Percentiles rank a stretch among this genome's conserved stretches.
Evolutionary conservation across 805 yeast species (phyloP).

Genomic region (Suhomyces faveliae): DNA sequence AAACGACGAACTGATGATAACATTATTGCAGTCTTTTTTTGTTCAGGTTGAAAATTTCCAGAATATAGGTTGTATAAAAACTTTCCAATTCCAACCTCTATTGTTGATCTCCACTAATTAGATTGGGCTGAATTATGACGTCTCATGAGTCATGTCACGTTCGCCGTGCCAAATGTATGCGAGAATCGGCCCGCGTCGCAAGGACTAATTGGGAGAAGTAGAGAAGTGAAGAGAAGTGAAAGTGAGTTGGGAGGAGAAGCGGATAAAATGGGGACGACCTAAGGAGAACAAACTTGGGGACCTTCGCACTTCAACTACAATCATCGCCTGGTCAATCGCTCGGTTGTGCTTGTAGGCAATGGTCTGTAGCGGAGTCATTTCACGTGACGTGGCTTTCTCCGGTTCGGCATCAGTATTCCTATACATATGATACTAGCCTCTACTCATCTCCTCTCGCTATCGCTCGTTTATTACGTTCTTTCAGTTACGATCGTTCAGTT

Average conservation of each 20-base stretch:
- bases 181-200: not conserved
- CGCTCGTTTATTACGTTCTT: too few relatives aligned
- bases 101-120: slow-evolving; percentile 1
- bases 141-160: slow-evolving; percentile 10
- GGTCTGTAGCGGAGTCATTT: not conserved
- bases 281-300: too few relatives aligned
- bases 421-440: too few relatives aligned
- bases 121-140: slow-evolving; percentile 1
- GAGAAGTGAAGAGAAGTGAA: too few relatives aligned
- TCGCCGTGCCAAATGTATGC: slow-evolving; percentile 1
- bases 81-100: not conserved
- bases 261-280: too few relatives aligned
- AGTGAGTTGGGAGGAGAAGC: too few relatives aligned
- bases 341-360: not conserved
- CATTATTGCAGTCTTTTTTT: slow-evolving; percentile 11
- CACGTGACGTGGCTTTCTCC: not conserved
- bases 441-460: too few relatives aligned
- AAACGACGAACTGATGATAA: slow-evolving; percentile 30
- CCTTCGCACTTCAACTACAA: too few relatives aligned
- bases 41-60: not conserved
- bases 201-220: not conserved
- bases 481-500: too few relatives aligned
- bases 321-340: too few relatives aligned
- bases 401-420: not conserved
- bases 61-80: too few relatives aligned